These are phyloP conservation scores for Geoglossum cookeanum DNA, from an alignment of 2,329 filamentous ascomycete genomes.

Conservation along the genomic window DNA sequence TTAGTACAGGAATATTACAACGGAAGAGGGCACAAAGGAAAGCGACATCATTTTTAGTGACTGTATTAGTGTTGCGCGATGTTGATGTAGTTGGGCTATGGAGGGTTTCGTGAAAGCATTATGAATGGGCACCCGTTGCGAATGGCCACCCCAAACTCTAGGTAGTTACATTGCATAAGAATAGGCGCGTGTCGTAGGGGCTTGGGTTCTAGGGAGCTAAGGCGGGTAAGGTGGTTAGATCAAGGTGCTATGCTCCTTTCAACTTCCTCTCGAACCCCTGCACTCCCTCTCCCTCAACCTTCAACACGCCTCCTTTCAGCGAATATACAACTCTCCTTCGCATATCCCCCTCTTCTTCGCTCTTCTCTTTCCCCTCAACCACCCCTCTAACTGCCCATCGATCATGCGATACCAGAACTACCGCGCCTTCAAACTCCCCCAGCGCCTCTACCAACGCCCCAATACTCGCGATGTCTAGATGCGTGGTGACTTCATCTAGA, in stretches of 20 bases:
- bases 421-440: slow-evolving; percentile 49
- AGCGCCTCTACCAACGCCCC: slow-evolving; percentile 49
- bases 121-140: no score
- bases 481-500: slow-evolving; percentile 67
- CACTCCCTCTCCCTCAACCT: not conserved
- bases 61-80: no score
- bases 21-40: no score
- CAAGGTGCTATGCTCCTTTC: not conserved
- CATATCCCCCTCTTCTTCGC: slow-evolving; percentile 25
- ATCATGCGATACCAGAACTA: slow-evolving; percentile 65
- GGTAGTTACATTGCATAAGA: no score
- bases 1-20: no score
- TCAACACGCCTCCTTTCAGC: not conserved
- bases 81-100: no score
- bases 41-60: no score
- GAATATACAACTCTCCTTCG: not conserved
- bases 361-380: slow-evolving; percentile 39
- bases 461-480: slow-evolving; percentile 69
- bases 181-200: not conserved
- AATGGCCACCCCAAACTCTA: no score
- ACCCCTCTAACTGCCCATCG: slow-evolving; percentile 61
- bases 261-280: not conserved
- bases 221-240: not conserved
- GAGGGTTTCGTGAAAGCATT: no score
- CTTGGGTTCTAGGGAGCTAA: not conserved